Conservation (phyloP, 306 rosid genomes). For the Sphenostylis stenocarpa region DNA sequence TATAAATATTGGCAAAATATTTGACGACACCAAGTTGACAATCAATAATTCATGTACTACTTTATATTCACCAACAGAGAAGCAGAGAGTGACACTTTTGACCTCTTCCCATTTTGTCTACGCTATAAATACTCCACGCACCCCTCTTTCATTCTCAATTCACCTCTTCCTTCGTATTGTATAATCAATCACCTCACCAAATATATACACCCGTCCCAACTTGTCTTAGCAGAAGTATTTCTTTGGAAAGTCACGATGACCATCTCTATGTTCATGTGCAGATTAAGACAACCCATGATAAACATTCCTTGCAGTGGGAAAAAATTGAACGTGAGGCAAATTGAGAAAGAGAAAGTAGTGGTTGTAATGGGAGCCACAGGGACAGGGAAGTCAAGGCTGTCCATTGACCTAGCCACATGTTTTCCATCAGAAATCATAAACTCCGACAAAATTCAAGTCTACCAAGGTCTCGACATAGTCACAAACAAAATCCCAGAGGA, state of each 20-base stretch:
- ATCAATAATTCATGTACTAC: slow-evolving; percentile 24
- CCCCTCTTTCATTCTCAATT: slow-evolving; percentile 20
- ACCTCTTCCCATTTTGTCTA: slow-evolving; percentile 20
- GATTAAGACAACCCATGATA: slow-evolving; percentile 38
- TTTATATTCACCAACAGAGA: slow-evolving; percentile 22
- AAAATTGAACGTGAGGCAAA: slow-evolving; percentile 42
- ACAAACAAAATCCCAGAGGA: slow-evolving; percentile 73
- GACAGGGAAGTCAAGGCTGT: slow-evolving; percentile 77
- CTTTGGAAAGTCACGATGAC: slow-evolving; percentile 24
- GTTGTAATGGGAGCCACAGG: slow-evolving; percentile 89
- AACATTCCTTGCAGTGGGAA: slow-evolving; percentile 43
- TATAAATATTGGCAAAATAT: slow-evolving; percentile 38
- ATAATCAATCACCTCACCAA: not conserved
- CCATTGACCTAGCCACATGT: slow-evolving; percentile 64
- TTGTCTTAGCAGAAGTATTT: not conserved
- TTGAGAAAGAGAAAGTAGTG: slow-evolving; percentile 72
- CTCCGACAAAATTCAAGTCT: slow-evolving; percentile 89
- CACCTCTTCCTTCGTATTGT: not conserved
- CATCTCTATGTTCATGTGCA: slow-evolving; percentile 46
- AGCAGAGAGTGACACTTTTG: slow-evolving; percentile 28
- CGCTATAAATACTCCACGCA: slow-evolving; percentile 32
- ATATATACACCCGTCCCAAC: not conserved
- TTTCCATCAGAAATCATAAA: slow-evolving; percentile 74
- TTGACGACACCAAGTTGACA: slow-evolving; percentile 41
- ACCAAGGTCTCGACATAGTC: slow-evolving; percentile 68